Conservation (phyloP, 768 basidiomycete genomes). For the Serendipita sp. region DNA sequence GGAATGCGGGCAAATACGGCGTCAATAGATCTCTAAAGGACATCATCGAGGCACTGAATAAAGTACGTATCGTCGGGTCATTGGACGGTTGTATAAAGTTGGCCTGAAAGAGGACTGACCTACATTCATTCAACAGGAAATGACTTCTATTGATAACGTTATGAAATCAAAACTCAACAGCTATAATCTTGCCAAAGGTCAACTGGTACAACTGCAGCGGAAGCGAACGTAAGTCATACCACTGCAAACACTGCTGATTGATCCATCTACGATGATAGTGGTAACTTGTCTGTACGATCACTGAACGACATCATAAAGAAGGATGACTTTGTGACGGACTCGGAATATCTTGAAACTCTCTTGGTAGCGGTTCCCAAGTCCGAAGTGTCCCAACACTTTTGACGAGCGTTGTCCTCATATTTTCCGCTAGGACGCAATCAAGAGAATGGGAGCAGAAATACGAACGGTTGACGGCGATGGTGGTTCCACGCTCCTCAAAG, state of each 20-base stretch:
- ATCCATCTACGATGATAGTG: slow-evolving; percentile 30
- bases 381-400: slow-evolving; percentile 6
- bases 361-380: slow-evolving; percentile 92
- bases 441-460: slow-evolving; percentile 88
- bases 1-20: slow-evolving; percentile 88
- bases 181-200: slow-evolving; percentile 90
- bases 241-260: background rate
- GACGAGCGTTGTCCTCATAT: slow-evolving; percentile 6
- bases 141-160: slow-evolving; percentile 82
- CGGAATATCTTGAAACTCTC: slow-evolving; percentile 86
- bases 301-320: slow-evolving; percentile 70
- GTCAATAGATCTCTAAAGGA: slow-evolving; percentile 68
- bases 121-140: slow-evolving; percentile 43
- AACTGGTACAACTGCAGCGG: slow-evolving; percentile 78
- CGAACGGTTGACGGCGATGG: slow-evolving; percentile 74
- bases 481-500: slow-evolving; percentile 85
- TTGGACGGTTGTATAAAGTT: background rate
- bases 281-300: slow-evolving; percentile 85
- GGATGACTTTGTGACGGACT: slow-evolving; percentile 70
- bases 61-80: slow-evolving; percentile 30
- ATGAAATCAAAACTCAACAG: slow-evolving; percentile 83
- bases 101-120: slow-evolving; percentile 4
- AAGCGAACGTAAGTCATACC: slow-evolving; percentile 61
- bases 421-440: slow-evolving; percentile 38
- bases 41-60: slow-evolving; percentile 68